Conservation (phyloP, 2,329 filamentous ascomycete genomes). For the Sclerotinia subarctica region DNA sequence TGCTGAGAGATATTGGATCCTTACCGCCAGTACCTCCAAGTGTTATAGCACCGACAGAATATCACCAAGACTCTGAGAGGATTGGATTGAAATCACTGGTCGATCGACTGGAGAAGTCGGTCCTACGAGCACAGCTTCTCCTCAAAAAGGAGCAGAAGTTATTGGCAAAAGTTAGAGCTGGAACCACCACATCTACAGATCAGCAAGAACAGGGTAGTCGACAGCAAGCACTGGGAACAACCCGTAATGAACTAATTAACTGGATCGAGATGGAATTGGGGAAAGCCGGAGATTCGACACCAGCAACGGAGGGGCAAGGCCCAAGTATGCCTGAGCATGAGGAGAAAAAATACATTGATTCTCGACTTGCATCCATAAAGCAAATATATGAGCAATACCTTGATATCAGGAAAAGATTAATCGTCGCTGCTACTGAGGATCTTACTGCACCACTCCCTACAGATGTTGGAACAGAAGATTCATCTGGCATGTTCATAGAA, state of each 20-base stretch:
- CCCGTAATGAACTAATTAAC: constrained; percentile 58
- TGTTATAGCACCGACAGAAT: constrained; percentile 26
- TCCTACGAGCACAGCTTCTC: constrained; percentile 56
- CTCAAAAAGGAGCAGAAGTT: constrained; percentile 55
- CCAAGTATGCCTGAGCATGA: constrained; percentile 22
- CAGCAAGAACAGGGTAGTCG: constrained; percentile 18
- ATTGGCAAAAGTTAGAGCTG: constrained; percentile 45
- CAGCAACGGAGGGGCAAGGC: constrained; percentile 37
- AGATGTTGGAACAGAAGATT: neutral
- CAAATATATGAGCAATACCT: constrained; percentile 55
- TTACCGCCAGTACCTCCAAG: constrained; percentile 35
- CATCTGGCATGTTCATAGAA: neutral
- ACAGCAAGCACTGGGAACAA: constrained; percentile 52
- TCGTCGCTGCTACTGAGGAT: constrained; percentile 37
- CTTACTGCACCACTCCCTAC: constrained; percentile 17
- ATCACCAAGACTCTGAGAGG: constrained; percentile 35
- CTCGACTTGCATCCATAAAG: constrained; percentile 42
- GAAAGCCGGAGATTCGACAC: constrained; percentile 44
- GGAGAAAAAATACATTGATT: constrained; percentile 29
- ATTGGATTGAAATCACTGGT: constrained; percentile 48
- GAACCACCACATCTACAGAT: neutral
- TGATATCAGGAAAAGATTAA: constrained; percentile 47
- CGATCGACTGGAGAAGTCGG: constrained; percentile 54
- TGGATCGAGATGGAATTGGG: constrained; percentile 64
- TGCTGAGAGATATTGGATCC: constrained; percentile 29